These are phyloP conservation scores for Caryopteris hybrid DNA, from an alignment of 305 asterid species.

Conservation along the genomic window DNA sequence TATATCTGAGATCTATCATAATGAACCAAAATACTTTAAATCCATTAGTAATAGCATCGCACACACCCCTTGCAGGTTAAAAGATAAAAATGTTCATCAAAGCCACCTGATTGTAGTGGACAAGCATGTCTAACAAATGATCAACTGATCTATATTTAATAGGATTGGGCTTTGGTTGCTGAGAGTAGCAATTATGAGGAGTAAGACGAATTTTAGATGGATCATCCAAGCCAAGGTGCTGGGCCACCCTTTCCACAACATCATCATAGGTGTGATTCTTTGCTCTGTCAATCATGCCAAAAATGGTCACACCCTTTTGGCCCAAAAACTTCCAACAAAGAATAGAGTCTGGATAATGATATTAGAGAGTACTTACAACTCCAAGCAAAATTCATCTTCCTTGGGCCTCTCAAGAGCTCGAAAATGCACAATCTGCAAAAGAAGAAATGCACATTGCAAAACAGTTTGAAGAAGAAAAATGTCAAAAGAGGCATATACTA, in stretches of 20 bases:
- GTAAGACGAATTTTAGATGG: constrained; percentile 90
- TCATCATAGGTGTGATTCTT: constrained; percentile 92
- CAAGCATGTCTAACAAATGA: constrained; percentile 87
- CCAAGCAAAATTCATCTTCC: constrained; percentile 91
- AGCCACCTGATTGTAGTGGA: constrained; percentile 94
- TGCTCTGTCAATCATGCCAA: constrained; percentile 47
- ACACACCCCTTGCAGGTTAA: background rate
- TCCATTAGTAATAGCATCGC: constrained; percentile 14
- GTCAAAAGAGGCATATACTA: background rate
- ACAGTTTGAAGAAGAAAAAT: background rate
- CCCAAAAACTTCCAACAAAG: background rate
- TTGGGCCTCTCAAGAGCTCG: constrained; percentile 90
- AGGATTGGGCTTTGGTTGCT: constrained; percentile 94
- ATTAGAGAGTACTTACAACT: constrained; percentile 64
- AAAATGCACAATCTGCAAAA: constrained; percentile 82
- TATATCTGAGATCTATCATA: constrained; percentile 72
- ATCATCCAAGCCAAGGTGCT: constrained; percentile 72
- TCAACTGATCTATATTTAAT: constrained; percentile 86
- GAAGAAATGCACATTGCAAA: constrained; percentile 6
- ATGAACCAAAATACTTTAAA: constrained; percentile 12
- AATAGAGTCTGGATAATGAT: constrained; percentile 14
- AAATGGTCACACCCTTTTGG: constrained; percentile 10
- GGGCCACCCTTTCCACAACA: constrained; percentile 90
- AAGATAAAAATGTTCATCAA: background rate
- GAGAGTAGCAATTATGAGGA: constrained; percentile 97